Percentiles rank a stretch among this genome's conserved stretches.
These are phyloP conservation scores for Glomus cerebriforme DNA, from an alignment of 192 early-diverging fungal genomes.

Conservation along the genomic window DNA sequence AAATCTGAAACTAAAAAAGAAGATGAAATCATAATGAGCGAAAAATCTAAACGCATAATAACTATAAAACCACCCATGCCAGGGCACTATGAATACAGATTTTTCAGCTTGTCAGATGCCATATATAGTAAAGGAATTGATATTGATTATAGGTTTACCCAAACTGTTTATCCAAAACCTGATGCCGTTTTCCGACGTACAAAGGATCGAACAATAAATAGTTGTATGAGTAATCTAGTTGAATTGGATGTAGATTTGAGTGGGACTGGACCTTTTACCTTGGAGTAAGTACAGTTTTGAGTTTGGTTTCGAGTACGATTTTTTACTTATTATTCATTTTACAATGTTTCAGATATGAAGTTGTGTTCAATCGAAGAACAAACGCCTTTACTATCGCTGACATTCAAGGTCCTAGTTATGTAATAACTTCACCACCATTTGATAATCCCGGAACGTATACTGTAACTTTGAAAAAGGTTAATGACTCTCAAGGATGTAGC, in stretches of 20 bases:
- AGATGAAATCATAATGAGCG: neutral
- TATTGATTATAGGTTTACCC: slow-evolving; percentile 32
- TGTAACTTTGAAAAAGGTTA: slow-evolving; percentile 43
- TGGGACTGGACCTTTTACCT: slow-evolving; percentile 41
- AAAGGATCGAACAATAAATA: slow-evolving; percentile 21
- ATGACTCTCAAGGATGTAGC: slow-evolving; percentile 42
- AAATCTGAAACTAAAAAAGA: neutral
- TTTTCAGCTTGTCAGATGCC: slow-evolving; percentile 1
- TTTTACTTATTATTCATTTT: neutral
- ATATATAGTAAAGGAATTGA: slow-evolving; percentile 26
- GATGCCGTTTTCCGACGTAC: slow-evolving; percentile 36
- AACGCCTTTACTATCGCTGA: slow-evolving; percentile 31
- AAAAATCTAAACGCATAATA: slow-evolving; percentile 9
- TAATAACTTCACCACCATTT: slow-evolving; percentile 41
- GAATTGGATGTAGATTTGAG: slow-evolving; percentile 39
- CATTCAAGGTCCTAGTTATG: slow-evolving; percentile 32
- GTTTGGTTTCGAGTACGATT: neutral
- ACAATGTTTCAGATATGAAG: slow-evolving; percentile 23
- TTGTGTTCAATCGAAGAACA: slow-evolving; percentile 34
- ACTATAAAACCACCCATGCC: slow-evolving; percentile 2
- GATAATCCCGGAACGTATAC: slow-evolving; percentile 40
- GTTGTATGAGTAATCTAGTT: slow-evolving; percentile 43
- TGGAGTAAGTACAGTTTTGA: slow-evolving; percentile 33
- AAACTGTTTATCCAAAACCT: slow-evolving; percentile 50
- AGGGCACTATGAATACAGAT: slow-evolving; percentile 28